Percentiles rank a stretch among this genome's conserved stretches.
phyloP scores from a whole-genome alignment of 2,329 filamentous ascomycete genomes.

The Alternaria sp. region DNA sequence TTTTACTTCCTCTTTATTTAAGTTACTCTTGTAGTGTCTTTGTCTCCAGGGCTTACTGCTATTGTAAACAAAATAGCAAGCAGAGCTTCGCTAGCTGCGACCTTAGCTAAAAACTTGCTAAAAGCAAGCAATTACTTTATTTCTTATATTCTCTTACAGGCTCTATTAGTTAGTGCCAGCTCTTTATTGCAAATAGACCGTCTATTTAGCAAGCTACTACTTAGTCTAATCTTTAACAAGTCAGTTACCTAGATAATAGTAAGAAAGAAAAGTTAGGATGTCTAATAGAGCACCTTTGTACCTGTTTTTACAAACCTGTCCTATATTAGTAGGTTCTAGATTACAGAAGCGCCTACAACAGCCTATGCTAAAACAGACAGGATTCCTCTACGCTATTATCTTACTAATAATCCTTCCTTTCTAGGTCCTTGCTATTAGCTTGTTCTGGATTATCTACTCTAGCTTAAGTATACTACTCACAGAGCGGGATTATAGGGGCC shows the following conservation, averaged over 20 bases:
- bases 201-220: constrained; percentile 11
- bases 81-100: constrained; percentile 15
- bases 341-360: background rate
- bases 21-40: constrained; percentile 18
- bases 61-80: constrained; percentile 16
- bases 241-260: constrained; percentile 18
- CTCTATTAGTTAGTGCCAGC: constrained; percentile 20
- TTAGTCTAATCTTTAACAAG: constrained; percentile 19
- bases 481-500: constrained; percentile 6
- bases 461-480: constrained; percentile 9
- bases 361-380: constrained; percentile 12
- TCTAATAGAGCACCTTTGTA: constrained; percentile 23
- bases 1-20: constrained; percentile 26
- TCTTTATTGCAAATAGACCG: constrained; percentile 12
- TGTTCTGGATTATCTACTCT: constrained; percentile 26
- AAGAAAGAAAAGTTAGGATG: constrained; percentile 7
- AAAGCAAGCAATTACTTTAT: constrained; percentile 33
- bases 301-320: constrained; percentile 27
- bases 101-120: constrained; percentile 27
- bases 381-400: constrained; percentile 26
- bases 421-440: constrained; percentile 16
- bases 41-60: constrained; percentile 22
- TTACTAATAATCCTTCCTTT: constrained; percentile 23
- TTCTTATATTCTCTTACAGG: constrained; percentile 26
- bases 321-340: constrained; percentile 21